These are phyloP conservation scores for Leccinum boreale DNA, from an alignment of 768 basidiomycete genomes.

Conservation along the genomic window DNA sequence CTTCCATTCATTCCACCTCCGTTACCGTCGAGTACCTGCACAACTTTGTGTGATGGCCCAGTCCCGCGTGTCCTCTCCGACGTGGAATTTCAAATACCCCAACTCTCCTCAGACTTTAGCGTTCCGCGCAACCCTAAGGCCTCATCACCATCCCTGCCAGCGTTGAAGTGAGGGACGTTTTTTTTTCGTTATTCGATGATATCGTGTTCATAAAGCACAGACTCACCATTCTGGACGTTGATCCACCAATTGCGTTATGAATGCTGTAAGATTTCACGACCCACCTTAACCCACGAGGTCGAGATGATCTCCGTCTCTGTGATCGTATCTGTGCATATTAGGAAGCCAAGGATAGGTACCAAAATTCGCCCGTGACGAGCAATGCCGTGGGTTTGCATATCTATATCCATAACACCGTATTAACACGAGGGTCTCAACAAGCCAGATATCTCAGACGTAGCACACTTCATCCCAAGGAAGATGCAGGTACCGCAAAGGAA, in stretches of 20 bases:
- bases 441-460: constrained; percentile 4
- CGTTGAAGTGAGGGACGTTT: neutral
- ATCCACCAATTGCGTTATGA: constrained; percentile 9
- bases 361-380: constrained; percentile 4
- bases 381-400: constrained; percentile 4
- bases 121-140: neutral
- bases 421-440: constrained; percentile 5
- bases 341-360: constrained; percentile 4
- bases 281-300: constrained; percentile 31
- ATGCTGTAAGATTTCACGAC: constrained; percentile 13
- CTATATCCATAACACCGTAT: constrained; percentile 14
- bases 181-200: neutral
- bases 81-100: constrained; percentile 32
- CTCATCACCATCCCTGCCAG: neutral
- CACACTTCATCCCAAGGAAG: constrained; percentile 16
- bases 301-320: constrained; percentile 23
- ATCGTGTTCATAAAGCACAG: neutral
- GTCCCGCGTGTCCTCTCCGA: constrained; percentile 16
- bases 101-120: constrained; percentile 18
- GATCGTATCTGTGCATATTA: constrained; percentile 1
- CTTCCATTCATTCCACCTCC: constrained; percentile 3
- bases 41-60: constrained; percentile 12
- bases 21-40: neutral
- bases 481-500: constrained; percentile 8
- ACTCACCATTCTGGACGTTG: neutral